These are phyloP conservation scores for Phoenix dactylifera DNA, from an alignment of 176 grass and related monocot species.

Conservation along the genomic window DNA sequence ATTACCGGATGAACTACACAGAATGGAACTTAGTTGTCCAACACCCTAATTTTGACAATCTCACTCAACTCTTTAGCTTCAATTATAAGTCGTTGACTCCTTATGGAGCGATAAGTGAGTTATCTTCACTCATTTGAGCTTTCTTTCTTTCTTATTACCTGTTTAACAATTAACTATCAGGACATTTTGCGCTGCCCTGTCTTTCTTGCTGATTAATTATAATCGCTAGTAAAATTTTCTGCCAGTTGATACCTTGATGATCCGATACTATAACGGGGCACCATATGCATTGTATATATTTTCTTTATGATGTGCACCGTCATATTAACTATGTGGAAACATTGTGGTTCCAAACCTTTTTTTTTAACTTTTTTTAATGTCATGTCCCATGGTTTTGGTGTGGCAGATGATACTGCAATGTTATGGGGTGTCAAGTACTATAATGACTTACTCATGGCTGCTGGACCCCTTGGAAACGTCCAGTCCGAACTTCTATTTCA, in stretches of 20 bases:
- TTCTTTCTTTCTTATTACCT: background rate
- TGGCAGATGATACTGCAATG: conserved; percentile 69
- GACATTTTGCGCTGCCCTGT: too few species aligned
- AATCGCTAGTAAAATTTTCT: too few species aligned
- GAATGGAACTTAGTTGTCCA: conserved; percentile 67
- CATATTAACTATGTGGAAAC: too few species aligned
- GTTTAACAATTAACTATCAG: too few species aligned
- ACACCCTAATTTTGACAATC: conserved; percentile 62
- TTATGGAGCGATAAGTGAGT: conserved; percentile 65
- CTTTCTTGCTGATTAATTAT: too few species aligned
- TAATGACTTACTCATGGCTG: conserved; percentile 58
- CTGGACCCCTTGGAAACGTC: conserved; percentile 56
- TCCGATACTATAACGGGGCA: too few species aligned
- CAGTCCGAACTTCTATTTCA: conserved; percentile 53
- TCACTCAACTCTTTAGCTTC: conserved; percentile 64
- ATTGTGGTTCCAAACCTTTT: too few species aligned
- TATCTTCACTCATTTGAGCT: background rate
- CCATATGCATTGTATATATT: too few species aligned
- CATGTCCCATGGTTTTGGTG: background rate
- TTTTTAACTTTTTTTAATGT: too few species aligned
- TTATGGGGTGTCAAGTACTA: conserved; percentile 69
- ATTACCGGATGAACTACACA: conserved; percentile 72
- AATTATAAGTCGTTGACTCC: conserved; percentile 47
- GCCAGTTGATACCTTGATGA: too few species aligned
- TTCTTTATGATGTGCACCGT: too few species aligned